These are phyloP conservation scores for Plasmodium cynomolgi DNA, from an alignment of 169 alveolate genomes.

Conservation along the genomic window DNA sequence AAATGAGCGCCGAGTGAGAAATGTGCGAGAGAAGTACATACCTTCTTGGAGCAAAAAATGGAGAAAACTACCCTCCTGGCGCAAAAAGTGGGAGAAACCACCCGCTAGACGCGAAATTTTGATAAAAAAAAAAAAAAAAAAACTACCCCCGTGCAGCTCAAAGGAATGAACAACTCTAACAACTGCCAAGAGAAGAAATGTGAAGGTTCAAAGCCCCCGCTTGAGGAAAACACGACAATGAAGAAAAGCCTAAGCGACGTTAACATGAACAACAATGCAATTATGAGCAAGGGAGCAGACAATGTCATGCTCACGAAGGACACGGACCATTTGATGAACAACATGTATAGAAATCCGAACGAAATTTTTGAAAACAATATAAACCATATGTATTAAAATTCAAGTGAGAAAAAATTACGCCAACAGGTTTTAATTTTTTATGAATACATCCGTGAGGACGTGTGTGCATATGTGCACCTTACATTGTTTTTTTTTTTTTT, in stretches of 20 bases:
- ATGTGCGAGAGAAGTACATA: background rate
- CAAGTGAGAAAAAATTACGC: conserved; percentile 2
- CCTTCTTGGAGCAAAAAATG: background rate
- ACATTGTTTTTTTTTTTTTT: background rate
- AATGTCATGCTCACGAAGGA: background rate
- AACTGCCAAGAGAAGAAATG: conserved; percentile 26
- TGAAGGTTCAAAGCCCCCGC: background rate
- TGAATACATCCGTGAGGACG: background rate
- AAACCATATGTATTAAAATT: conserved; percentile 14
- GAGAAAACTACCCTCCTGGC: background rate
- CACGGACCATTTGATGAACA: conserved; percentile 6
- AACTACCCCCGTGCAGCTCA: conserved; percentile 4
- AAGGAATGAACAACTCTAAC: conserved; percentile 35
- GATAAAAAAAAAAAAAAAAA: background rate
- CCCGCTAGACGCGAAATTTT: background rate
- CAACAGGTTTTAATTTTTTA: conserved; percentile 16
- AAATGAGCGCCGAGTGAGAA: background rate
- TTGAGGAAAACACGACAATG: background rate
- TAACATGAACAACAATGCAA: background rate
- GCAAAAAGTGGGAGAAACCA: background rate
- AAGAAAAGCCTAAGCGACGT: conserved; percentile 13
- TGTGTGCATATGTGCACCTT: background rate
- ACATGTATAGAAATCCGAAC: conserved; percentile 8
- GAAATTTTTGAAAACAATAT: conserved; percentile 36
- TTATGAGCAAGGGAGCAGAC: background rate